Evolutionary conservation across 2,329 filamentous ascomycete species (phyloP), one percentile per base, ranked within the genome.

Genomic region (Massarina eburnea): DNA sequence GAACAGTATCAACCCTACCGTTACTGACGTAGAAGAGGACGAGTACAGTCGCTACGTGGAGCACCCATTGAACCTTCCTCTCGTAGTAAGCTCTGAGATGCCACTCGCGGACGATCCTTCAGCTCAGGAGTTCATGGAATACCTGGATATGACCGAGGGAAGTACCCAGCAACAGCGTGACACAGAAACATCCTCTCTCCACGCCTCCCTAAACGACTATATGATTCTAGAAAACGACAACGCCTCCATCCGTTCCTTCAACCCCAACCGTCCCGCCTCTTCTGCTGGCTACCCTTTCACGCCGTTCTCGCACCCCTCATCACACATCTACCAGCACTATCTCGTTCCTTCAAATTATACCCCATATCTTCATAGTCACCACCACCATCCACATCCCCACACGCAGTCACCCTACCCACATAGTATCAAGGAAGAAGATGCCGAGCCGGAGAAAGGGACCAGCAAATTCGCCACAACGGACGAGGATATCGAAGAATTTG

Each of bases 41-140:
- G 94, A 97, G 66, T 99, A 99, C 67, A 81, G 85, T 47, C 83
- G 87, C 19, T 99, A 97, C 70, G 84, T 99, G 55, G 83, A 66
- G 10, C 94, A 99, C 62, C 91, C 94, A 1, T 85, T 95, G 45
- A 91, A 86, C 43, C 82, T 99, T 1, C 91, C 92, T 0, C 79
- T 99, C 2, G 89, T 94, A 0, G 79, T 89, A 1, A 87, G 85
- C 4, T 83, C 79, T 30, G 84, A 89, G 48, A 78, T 81, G 3
- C 82, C 84, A 0, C 59, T 58, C n/a, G 52, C 53, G 4, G 76
- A 79, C 8, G 68, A 73, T 37, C 74, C 76, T 10, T 71, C 74
- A 10, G 80, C 77, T 32, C 64, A 76, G 17, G 90, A 95, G 55
- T 91, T 94, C 59, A 75, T 89, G 48, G 88, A 91, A 46, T 96